Evolutionary conservation across 495 filamentous ascomycete genomes (phyloP), one percentile per base, ranked within the genome.

Genomic region (Cercophora sp.): DNA sequence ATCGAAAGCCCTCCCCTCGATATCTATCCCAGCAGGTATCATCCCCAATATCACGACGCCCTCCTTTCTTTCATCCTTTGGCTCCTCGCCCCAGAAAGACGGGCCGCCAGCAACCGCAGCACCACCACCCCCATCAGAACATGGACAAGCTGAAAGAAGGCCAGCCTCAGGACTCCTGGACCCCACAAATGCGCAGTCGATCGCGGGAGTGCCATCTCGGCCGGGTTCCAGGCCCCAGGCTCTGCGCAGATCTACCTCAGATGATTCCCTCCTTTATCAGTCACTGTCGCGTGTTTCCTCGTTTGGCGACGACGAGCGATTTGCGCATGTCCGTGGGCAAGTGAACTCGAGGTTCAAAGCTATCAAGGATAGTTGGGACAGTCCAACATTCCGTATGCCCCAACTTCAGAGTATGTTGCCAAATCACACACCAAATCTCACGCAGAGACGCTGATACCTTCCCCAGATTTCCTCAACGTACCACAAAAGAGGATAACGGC

Each of bases 271-370:
- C 42, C 78, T 87, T 10, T 81, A 81, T 50, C 73, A 79, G 58
- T 74, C 81, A 1, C 74, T 88, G 1, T 96, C 91, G 0, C 75
- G 81, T 6, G 85, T 85, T 0, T 90, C 91, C 0, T 94, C 91
- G 1, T 72, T 94, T 5, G 92, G 91, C 2, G 89, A 96, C 60
- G 89, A 93, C 55, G 78, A 82, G n/a, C 80, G 85, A 37, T 97
- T 92, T 67, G 79, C 85, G 44, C 76, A 92, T 69, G 81, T 94
- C 5, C 80, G 85, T 39, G 80, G 84, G 43, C 84, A 88, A 62
- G 85, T 89, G 48, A 97, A 96, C 58, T 88, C 86, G 51, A 80
- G 92, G 24, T 72, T 93, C 58, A 96, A 95, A 70, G 92, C 92
- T 2, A 93, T 97, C 67, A 86, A 83, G 60, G 92, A 97, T 63